A percentile compares a stretch with the other conserved stretches of the same genome.
Evolutionary conservation across 805 yeast species (phyloP).

Genomic region (Barnettozyma californica): DNA sequence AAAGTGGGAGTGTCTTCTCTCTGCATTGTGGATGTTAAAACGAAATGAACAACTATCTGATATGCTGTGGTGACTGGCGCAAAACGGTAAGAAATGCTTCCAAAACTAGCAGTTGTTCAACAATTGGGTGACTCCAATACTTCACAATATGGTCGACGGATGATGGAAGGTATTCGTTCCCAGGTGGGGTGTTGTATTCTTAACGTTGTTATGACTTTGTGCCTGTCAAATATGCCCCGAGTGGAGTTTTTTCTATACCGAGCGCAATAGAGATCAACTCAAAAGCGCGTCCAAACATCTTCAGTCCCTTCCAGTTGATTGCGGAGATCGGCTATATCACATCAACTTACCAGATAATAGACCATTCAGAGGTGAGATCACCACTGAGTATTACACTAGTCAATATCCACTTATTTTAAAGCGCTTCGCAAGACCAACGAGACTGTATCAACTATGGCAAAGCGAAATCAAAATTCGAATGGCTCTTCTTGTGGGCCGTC

Average conservation of each 20-base stretch:
- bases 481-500: not conserved
- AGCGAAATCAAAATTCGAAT: not conserved
- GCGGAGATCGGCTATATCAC: no score
- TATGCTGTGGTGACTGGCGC: not conserved
- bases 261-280: not conserved
- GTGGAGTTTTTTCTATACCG: not conserved
- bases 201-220: not conserved
- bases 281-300: not conserved
- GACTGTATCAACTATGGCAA: not conserved
- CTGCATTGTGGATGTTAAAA: not conserved
- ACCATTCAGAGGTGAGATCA: no score
- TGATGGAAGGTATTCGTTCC: not conserved
- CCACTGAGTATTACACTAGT: not conserved
- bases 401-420: no score
- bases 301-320: no score
- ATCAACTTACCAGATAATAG: no score
- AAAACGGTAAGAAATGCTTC: not conserved
- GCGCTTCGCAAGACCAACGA: not conserved
- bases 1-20: constrained; percentile 4
- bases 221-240: not conserved
- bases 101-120: not conserved
- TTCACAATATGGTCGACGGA: not conserved
- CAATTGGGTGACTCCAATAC: not conserved
- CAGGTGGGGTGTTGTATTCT: not conserved
- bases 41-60: not conserved